A percentile compares a stretch with the other conserved stretches of the same genome.
phyloP scores from a whole-genome alignment of 176 grass and related monocot genomes.

The Luzula sylvatica region DNA sequence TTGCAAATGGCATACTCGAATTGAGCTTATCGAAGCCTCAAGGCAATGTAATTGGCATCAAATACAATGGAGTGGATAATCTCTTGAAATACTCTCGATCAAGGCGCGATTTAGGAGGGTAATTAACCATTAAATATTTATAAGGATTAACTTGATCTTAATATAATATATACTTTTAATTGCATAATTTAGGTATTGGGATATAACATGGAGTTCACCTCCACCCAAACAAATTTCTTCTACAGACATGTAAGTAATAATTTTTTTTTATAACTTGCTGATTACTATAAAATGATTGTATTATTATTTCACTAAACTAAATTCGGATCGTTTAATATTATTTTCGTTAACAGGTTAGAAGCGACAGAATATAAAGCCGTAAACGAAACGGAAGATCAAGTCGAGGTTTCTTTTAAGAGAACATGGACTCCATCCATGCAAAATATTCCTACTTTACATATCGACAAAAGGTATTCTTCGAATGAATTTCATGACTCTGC shows the following conservation, averaged over 20 bases:
- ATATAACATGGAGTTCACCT: constrained; percentile 37
- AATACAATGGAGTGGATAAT: constrained; percentile 40
- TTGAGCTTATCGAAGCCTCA: constrained; percentile 39
- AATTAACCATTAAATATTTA: neutral
- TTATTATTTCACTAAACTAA: neutral
- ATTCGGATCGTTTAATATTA: neutral
- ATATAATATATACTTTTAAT: neutral
- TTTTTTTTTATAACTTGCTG: neutral
- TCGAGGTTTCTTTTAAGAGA: constrained; percentile 73
- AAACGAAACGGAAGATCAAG: constrained; percentile 28
- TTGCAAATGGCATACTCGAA: constrained; percentile 66
- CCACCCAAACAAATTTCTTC: constrained; percentile 17
- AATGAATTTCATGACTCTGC: neutral
- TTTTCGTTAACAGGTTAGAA: constrained; percentile 30
- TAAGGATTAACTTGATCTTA: too few relatives aligned
- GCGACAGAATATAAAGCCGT: constrained; percentile 36
- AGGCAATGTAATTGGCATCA: constrained; percentile 43
- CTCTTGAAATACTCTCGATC: constrained; percentile 18
- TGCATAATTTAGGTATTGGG: constrained; percentile 51
- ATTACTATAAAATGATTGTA: neutral
- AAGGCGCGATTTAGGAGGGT: constrained; percentile 31
- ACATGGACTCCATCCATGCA: constrained; percentile 30
- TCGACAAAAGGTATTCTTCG: constrained; percentile 43
- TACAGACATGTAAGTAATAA: constrained; percentile 32
- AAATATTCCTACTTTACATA: constrained; percentile 19